Evolutionary conservation across 768 basidiomycete species (phyloP).

Genomic region (Suillus discolor): DNA sequence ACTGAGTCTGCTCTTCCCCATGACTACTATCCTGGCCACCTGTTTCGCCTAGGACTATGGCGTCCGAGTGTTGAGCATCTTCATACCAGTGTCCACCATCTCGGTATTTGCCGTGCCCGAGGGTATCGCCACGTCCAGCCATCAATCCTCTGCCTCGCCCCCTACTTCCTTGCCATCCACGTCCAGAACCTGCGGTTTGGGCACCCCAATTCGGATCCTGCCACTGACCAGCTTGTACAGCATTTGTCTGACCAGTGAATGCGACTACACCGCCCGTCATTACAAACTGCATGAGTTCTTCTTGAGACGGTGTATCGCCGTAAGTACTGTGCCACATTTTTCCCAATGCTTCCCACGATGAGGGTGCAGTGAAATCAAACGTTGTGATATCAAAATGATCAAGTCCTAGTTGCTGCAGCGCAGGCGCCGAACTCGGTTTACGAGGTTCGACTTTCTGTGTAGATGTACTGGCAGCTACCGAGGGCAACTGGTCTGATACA

Average conservation of each 20-base stretch:
- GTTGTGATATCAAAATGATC: constrained; percentile 68
- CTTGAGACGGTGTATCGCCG: constrained; percentile 68
- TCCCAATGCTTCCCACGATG: constrained; percentile 81
- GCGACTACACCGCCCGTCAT: constrained; percentile 40
- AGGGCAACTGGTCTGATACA: constrained; percentile 39
- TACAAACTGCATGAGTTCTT: constrained; percentile 77
- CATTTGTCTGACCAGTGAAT: constrained; percentile 21
- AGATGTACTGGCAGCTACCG: constrained; percentile 62
- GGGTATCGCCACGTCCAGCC: constrained; percentile 30
- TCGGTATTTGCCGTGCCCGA: constrained; percentile 50
- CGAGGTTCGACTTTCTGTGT: constrained; percentile 41
- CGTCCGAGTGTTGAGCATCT: constrained; percentile 48
- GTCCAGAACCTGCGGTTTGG: constrained; percentile 36
- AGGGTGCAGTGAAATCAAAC: constrained; percentile 74
- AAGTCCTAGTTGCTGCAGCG: constrained; percentile 48
- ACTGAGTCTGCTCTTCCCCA: constrained; percentile 4
- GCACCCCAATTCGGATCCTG: constrained; percentile 25
- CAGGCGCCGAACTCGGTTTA: constrained; percentile 39
- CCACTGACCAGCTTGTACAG: constrained; percentile 27
- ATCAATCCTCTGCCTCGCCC: constrained; percentile 38
- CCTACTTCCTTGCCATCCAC: constrained; percentile 42
- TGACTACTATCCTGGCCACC: constrained; percentile 23
- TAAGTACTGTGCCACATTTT: constrained; percentile 75
- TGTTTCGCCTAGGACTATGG: constrained; percentile 59
- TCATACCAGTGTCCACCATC: constrained; percentile 39